These are phyloP conservation scores for Nicotiana tomentosiformis DNA, from an alignment of 257 asterid species.

Conservation along the genomic window DNA sequence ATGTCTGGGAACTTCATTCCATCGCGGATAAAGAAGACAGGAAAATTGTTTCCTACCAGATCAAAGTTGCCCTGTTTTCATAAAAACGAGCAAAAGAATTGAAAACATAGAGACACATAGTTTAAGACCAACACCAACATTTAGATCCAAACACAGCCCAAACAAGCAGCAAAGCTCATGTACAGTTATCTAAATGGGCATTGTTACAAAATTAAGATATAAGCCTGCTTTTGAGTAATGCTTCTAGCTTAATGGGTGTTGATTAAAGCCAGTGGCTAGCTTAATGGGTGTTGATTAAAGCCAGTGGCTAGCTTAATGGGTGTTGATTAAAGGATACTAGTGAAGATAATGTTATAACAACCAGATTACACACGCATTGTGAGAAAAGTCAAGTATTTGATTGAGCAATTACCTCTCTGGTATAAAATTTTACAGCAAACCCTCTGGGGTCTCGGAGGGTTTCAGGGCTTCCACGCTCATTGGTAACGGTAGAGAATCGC, in stretches of 20 bases:
- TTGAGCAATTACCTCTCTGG: constrained; percentile 37
- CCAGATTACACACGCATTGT: background rate
- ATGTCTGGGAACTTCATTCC: constrained; percentile 19
- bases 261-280: too few relatives aligned
- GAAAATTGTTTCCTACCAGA: constrained; percentile 20
- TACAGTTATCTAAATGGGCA: too few relatives aligned
- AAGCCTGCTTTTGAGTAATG: too few relatives aligned
- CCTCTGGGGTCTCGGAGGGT: constrained; percentile 93
- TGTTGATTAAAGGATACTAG: too few relatives aligned
- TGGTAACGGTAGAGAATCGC: constrained; percentile 89
- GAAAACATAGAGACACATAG: too few relatives aligned
- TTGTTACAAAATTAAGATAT: too few relatives aligned
- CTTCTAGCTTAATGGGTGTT: too few relatives aligned
- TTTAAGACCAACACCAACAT: too few relatives aligned
- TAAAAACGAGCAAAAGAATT: background rate
- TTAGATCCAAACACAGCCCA: too few relatives aligned
- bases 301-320: too few relatives aligned
- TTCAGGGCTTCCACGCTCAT: constrained; percentile 96
- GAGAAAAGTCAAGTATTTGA: background rate
- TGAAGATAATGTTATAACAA: background rate
- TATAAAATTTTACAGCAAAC: constrained; percentile 50
- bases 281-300: too few relatives aligned
- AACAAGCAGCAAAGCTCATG: too few relatives aligned
- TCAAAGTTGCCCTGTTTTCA: constrained; percentile 13
- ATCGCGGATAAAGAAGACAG: constrained; percentile 17